These are phyloP conservation scores for Boletus reticulatus DNA, from an alignment of 768 basidiomycete species.

Conservation along the genomic window DNA sequence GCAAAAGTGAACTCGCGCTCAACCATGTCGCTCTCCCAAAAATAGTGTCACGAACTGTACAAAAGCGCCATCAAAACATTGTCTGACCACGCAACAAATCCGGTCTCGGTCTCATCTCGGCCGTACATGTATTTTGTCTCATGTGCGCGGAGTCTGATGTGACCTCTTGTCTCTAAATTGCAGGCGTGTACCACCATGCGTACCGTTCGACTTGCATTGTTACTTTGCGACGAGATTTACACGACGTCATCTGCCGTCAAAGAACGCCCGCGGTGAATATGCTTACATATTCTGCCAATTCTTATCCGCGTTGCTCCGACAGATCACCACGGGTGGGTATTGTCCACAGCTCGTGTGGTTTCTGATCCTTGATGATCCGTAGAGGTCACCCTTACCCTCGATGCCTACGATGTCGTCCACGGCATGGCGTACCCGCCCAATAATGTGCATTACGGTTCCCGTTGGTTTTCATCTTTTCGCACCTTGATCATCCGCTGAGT, in stretches of 20 bases:
- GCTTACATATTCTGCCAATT: slow-evolving; percentile 46
- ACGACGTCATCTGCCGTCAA: slow-evolving; percentile 25
- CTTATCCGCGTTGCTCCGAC: slow-evolving; percentile 35
- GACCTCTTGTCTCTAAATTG: too few relatives aligned
- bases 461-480: slow-evolving; percentile 41
- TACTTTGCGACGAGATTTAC: background rate
- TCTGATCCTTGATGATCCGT: background rate
- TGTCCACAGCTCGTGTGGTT: background rate
- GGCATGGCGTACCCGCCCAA: slow-evolving; percentile 59
- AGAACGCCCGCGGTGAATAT: slow-evolving; percentile 55
- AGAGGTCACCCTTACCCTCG: slow-evolving; percentile 46
- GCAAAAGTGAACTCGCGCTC: too few relatives aligned
- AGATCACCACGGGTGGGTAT: slow-evolving; percentile 10
- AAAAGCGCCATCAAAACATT: too few relatives aligned
- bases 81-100: too few relatives aligned
- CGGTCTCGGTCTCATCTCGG: too few relatives aligned
- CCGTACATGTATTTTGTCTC: too few relatives aligned
- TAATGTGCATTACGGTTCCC: slow-evolving; percentile 60
- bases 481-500: too few relatives aligned
- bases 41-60: too few relatives aligned
- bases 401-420: slow-evolving; percentile 71
- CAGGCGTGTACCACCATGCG: background rate
- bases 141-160: too few relatives aligned
- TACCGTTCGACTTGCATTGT: background rate
- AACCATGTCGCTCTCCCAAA: too few relatives aligned